Conservation (phyloP, 2,329 filamentous ascomycete genomes). For the Fusarium torreyae region DNA sequence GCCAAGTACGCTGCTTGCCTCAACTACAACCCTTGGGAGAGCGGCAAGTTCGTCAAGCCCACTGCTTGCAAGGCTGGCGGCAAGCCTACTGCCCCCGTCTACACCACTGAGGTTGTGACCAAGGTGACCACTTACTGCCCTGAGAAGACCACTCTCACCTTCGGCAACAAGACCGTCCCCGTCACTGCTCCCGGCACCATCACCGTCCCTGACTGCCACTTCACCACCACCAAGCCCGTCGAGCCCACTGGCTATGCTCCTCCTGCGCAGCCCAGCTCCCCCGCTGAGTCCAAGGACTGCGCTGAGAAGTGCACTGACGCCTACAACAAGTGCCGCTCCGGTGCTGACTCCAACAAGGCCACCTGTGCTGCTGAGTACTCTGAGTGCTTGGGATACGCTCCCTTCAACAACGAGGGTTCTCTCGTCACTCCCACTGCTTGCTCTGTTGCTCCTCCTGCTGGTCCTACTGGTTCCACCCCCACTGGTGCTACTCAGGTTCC, state of each 20-base stretch:
- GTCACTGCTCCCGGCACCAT: slow-evolving; percentile 36
- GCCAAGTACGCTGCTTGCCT: slow-evolving; percentile 47
- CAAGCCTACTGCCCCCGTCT: slow-evolving; percentile 40
- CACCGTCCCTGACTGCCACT: slow-evolving; percentile 32
- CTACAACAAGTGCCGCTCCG: slow-evolving; percentile 35
- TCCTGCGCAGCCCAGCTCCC: slow-evolving; percentile 36
- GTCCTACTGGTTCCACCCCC: background rate
- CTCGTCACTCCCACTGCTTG: slow-evolving; percentile 42
- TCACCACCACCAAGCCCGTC: slow-evolving; percentile 23
- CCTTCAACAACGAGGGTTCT: slow-evolving; percentile 31
- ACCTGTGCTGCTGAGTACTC: slow-evolving; percentile 42
- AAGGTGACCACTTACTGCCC: slow-evolving; percentile 58
- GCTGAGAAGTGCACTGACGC: slow-evolving; percentile 26
- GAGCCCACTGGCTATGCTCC: slow-evolving; percentile 40
- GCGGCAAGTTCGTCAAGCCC: slow-evolving; percentile 29
- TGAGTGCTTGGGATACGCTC: slow-evolving; percentile 44
- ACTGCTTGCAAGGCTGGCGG: slow-evolving; percentile 65
- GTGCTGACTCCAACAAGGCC: slow-evolving; percentile 36
- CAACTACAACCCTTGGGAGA: slow-evolving; percentile 47
- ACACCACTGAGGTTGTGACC: slow-evolving; percentile 37
- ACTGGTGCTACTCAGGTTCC: background rate
- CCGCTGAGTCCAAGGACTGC: slow-evolving; percentile 27
- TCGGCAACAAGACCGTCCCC: slow-evolving; percentile 52
- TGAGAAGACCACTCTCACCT: slow-evolving; percentile 50
- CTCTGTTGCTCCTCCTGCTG: slow-evolving; percentile 21